These are phyloP conservation scores for Xylaria longipes DNA, from an alignment of 495 filamentous ascomycete genomes.

Conservation along the genomic window DNA sequence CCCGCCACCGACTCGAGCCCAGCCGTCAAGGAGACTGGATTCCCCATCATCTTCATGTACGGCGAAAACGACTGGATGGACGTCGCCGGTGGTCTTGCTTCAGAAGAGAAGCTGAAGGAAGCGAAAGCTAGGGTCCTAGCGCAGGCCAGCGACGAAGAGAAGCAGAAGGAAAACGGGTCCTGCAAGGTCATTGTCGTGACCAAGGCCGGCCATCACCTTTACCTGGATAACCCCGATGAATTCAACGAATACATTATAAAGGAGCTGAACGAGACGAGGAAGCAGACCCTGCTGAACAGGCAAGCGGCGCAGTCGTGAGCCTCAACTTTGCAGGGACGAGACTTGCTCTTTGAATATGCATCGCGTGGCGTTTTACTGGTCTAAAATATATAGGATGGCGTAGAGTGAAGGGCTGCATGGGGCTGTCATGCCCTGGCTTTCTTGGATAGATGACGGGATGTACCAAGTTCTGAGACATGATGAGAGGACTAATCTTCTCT, in stretches of 20 bases:
- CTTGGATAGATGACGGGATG: background rate
- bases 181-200: conserved; percentile 86
- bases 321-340: background rate
- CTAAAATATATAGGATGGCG: background rate
- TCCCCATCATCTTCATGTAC: conserved; percentile 92
- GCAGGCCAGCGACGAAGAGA: conserved; percentile 70
- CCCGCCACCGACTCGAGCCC: conserved; percentile 44
- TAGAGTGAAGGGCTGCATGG: background rate
- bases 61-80: conserved; percentile 99
- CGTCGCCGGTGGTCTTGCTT: conserved; percentile 79
- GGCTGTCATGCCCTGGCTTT: background rate
- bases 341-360: conserved; percentile 12
- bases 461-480: background rate
- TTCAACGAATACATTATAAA: conserved; percentile 79
- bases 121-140: conserved; percentile 63
- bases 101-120: conserved; percentile 79
- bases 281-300: conserved; percentile 24
- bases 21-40: conserved; percentile 67
- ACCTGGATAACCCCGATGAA: conserved; percentile 87
- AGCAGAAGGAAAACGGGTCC: conserved; percentile 71
- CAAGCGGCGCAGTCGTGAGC: conserved; percentile 17
- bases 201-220: conserved; percentile 90
- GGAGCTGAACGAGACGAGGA: conserved; percentile 76
- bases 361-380: conserved; percentile 22
- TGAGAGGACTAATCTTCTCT: background rate